phyloP scores from a whole-genome alignment of 441 rosid species.

The Arabidopsis lyrata region DNA sequence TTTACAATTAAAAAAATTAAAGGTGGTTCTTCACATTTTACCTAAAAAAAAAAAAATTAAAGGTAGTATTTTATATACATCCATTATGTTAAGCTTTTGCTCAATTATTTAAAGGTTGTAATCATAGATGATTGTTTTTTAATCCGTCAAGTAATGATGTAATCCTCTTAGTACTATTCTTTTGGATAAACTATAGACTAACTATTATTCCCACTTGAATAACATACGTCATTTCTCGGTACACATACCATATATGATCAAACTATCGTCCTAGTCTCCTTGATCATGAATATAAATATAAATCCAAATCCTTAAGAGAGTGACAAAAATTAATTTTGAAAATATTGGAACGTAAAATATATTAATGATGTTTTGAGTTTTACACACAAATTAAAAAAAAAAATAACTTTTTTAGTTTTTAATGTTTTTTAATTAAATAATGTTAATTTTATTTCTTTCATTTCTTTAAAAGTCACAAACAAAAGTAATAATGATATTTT shows the following conservation, averaged over 20 bases:
- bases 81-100: constrained; percentile 17
- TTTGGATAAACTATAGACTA: constrained; percentile 11
- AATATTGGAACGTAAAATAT: background rate
- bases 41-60: no score
- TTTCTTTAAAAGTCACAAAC: no score
- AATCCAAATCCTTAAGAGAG: background rate
- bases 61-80: background rate
- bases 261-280: background rate
- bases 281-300: background rate
- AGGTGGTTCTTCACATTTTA: no score
- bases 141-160: constrained; percentile 19
- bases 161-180: background rate
- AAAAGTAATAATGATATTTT: no score
- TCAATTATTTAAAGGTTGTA: constrained; percentile 35
- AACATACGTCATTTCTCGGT: background rate
- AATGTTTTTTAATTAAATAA: no score
- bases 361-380: no score
- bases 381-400: no score
- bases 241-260: background rate
- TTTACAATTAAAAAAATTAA: background rate
- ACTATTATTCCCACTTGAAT: constrained; percentile 6
- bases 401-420: no score
- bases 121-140: constrained; percentile 24
- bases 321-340: background rate
- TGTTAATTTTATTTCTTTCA: no score